phyloP scores from a whole-genome alignment of 805 yeast species.

The Tetrapisispora fleetii region DNA sequence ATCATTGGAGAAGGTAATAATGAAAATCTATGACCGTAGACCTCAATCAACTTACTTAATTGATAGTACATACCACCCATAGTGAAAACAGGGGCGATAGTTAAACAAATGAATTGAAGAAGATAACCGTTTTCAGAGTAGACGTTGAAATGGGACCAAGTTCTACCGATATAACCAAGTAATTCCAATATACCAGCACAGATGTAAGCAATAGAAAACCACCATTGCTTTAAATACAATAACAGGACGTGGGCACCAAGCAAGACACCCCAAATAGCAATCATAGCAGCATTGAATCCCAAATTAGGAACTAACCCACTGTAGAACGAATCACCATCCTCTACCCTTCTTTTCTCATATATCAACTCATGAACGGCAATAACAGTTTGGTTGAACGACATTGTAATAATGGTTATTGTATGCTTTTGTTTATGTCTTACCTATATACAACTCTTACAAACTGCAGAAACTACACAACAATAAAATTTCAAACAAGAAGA shows the following conservation, averaged over 20 bases:
- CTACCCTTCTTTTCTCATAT: not conserved
- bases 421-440: too few species aligned
- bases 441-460: not conserved
- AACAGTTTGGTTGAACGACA: conserved; percentile 1
- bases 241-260: conserved; percentile 38
- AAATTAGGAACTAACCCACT: conserved; percentile 40
- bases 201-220: conserved; percentile 53
- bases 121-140: conserved; percentile 36
- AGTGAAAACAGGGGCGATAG: conserved; percentile 73
- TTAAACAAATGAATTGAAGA: conserved; percentile 57
- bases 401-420: not conserved
- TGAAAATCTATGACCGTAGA: conserved; percentile 50
- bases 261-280: conserved; percentile 44
- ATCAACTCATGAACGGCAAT: not conserved
- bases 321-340: conserved; percentile 16
- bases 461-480: too few species aligned
- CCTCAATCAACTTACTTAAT: conserved; percentile 54
- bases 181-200: conserved; percentile 53
- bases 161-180: conserved; percentile 59
- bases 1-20: conserved; percentile 28
- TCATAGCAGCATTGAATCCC: conserved; percentile 50
- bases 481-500: too few species aligned
- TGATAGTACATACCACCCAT: conserved; percentile 77
- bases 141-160: conserved; percentile 35
- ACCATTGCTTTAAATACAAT: conserved; percentile 44